These are phyloP conservation scores for Rhizopogon vesiculosus DNA, from an alignment of 768 basidiomycete genomes.

Conservation along the genomic window DNA sequence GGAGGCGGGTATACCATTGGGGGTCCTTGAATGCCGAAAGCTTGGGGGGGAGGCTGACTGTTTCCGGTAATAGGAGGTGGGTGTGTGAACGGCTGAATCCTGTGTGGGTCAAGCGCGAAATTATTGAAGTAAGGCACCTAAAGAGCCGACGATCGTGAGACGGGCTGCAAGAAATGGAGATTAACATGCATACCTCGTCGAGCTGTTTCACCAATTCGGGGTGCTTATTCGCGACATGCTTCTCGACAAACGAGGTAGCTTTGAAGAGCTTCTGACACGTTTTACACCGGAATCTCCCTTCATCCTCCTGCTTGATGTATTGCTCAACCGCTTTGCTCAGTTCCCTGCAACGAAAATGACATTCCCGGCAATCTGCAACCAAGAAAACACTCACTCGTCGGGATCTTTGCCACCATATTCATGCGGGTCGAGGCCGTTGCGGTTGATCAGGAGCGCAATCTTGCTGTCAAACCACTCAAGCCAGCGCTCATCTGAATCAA, in stretches of 20 bases:
- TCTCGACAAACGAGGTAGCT: slow-evolving; percentile 94
- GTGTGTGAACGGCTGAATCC: slow-evolving; percentile 80
- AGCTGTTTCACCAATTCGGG: slow-evolving; percentile 77
- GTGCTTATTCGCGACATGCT: slow-evolving; percentile 96
- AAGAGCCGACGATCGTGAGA: slow-evolving; percentile 15
- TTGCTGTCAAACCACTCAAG: slow-evolving; percentile 85
- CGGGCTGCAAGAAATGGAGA: slow-evolving; percentile 2
- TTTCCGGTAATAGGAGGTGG: slow-evolving; percentile 67
- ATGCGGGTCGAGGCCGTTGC: slow-evolving; percentile 75
- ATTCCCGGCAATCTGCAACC: slow-evolving; percentile 3
- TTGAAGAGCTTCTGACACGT: slow-evolving; percentile 97
- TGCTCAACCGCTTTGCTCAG: slow-evolving; percentile 74
- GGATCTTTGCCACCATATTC: slow-evolving; percentile 87
- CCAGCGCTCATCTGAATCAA: slow-evolving; percentile 76
- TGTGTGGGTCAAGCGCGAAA: slow-evolving; percentile 94
- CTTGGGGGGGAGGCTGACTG: slow-evolving; percentile 76
- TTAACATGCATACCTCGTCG: slow-evolving; percentile 62
- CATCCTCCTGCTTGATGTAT: slow-evolving; percentile 91
- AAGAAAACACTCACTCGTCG: slow-evolving; percentile 66
- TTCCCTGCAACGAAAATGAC: slow-evolving; percentile 50
- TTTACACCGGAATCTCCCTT: slow-evolving; percentile 96
- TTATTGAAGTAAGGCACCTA: slow-evolving; percentile 92
- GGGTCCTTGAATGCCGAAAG: slow-evolving; percentile 71
- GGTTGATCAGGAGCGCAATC: slow-evolving; percentile 74
- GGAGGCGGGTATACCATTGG: slow-evolving; percentile 44